phyloP scores from a whole-genome alignment of 495 filamentous ascomycete genomes.

The Talaromyces wortmannii region DNA sequence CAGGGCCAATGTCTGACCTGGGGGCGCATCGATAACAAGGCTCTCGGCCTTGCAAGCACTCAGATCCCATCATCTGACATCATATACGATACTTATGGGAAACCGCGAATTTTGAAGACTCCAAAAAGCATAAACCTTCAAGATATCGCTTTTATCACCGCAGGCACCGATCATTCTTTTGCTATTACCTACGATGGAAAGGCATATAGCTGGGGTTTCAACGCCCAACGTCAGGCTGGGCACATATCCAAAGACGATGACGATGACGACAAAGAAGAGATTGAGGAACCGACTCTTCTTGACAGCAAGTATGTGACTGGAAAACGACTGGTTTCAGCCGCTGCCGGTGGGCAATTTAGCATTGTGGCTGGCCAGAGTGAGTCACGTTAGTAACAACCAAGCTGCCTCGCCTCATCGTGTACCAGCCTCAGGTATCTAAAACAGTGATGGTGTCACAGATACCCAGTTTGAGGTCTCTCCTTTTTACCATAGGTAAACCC shows the following conservation, averaged over 20 bases:
- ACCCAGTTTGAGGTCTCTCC: no score
- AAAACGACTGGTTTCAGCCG: slow-evolving; percentile 50
- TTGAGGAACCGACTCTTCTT: slow-evolving; percentile 52
- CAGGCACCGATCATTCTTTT: slow-evolving; percentile 53
- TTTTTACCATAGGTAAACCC: no score
- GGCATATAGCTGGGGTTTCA: slow-evolving; percentile 68
- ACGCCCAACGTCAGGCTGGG: slow-evolving; percentile 60
- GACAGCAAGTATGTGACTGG: slow-evolving; percentile 55
- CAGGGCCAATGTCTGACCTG: slow-evolving; percentile 50
- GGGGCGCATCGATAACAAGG: slow-evolving; percentile 32
- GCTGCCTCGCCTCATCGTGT: no score
- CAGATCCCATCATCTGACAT: background rate
- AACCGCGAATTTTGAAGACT: background rate
- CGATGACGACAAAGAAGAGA: slow-evolving; percentile 27
- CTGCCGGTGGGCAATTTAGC: slow-evolving; percentile 61
- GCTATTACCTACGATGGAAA: slow-evolving; percentile 51
- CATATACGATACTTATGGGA: background rate
- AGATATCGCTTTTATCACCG: slow-evolving; percentile 19
- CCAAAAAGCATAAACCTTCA: background rate
- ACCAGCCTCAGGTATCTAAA: no score
- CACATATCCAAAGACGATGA: slow-evolving; percentile 22
- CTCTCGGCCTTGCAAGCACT: background rate
- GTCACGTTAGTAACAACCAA: no score
- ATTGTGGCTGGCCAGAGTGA: slow-evolving; percentile 35
- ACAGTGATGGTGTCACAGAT: no score